Base-by-base conservation (phyloP, 1,139 yeast species). In the Sugiyamaella neomexicana region DNA sequence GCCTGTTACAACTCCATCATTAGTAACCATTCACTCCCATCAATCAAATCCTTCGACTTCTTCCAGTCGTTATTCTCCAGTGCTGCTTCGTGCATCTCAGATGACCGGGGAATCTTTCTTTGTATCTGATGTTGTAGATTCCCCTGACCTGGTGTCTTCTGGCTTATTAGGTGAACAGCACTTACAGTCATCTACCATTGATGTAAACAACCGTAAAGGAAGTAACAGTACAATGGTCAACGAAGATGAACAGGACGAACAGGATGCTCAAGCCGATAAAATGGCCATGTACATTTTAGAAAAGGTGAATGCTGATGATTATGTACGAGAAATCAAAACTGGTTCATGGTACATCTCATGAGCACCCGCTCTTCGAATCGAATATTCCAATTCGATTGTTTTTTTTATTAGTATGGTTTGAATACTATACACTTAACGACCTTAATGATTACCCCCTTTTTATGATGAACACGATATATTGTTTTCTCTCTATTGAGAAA, bases 281-380 rank as follows among this genome's bases (percentile, higher is more conserved):
- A 68, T 70, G 66, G 74, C 74, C 20, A 65, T 66, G 65, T 57
- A 62, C 39, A 70, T 70, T 49, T 58, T 70, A 50, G 71, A 63
- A 52, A 64, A 63, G 54, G 68, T 68, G 23, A 60, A 61, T 41
- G 66, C 65, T 17, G 63, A 65, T 46, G 68, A 65, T 39, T 65
- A 66, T 54, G 54, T 62, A 31, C 57, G 60, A 25, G 68, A 60
- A 52, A 58, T 62, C 54, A 58, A 58, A 45, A 57, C 62, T 31
- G 65, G 64, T 46, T 60, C 63, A 17, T 62, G 66, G 65, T 60
- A 56, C 53, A 62, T 63, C 39, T 62, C 50, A 52, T 27, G 34
- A 23, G 10, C 37, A 12, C 25, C 32, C 17, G 10, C 25, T 15
- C 12, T 9, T 39, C 31, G 16, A 31, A 31, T 31, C 36, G 36